These are phyloP conservation scores for Globisporangium nunn DNA, from an alignment of 352 stramenopile genomes.

Conservation along the genomic window DNA sequence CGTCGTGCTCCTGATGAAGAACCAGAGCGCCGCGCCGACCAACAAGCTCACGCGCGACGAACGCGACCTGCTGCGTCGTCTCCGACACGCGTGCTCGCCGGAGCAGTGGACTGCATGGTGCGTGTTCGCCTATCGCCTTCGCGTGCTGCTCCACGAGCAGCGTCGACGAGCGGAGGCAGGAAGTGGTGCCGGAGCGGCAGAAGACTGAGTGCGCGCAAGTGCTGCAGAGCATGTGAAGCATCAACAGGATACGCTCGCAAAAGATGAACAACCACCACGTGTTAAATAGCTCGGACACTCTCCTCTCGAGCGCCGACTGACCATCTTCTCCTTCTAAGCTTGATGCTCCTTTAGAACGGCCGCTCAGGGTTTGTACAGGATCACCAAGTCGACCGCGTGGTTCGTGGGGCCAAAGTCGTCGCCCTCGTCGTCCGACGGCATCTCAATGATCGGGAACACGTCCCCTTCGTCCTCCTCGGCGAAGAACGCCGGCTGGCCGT, in stretches of 20 bases:
- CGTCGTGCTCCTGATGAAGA: constrained; percentile 41
- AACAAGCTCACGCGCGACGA: constrained; percentile 23
- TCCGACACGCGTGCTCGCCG: constrained; percentile 4
- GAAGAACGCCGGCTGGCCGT: constrained; percentile 10
- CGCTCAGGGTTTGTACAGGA: constrained; percentile 8
- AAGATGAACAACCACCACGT: neutral
- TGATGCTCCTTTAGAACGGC: neutral
- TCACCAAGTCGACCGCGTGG: constrained; percentile 9
- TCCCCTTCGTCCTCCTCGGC: constrained; percentile 9
- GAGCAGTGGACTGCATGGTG: constrained; percentile 18
- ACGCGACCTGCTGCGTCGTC: constrained; percentile 8
- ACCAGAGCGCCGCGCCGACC: constrained; percentile 19
- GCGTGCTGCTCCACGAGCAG: constrained; percentile 8
- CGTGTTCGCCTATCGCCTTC: constrained; percentile 19
- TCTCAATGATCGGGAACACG: constrained; percentile 10
- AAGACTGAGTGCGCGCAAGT: neutral
- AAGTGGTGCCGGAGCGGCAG: neutral
- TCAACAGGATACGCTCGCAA: too few species aligned
- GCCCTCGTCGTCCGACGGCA: constrained; percentile 7
- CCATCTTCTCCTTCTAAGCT: neutral
- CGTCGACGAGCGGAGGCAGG: neutral
- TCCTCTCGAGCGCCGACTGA: neutral
- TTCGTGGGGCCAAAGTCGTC: constrained; percentile 1
- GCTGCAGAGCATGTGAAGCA: too few species aligned
- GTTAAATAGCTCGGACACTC: neutral